phyloP scores from a whole-genome alignment of 495 filamentous ascomycete species.

The Choiromyces venosus region DNA sequence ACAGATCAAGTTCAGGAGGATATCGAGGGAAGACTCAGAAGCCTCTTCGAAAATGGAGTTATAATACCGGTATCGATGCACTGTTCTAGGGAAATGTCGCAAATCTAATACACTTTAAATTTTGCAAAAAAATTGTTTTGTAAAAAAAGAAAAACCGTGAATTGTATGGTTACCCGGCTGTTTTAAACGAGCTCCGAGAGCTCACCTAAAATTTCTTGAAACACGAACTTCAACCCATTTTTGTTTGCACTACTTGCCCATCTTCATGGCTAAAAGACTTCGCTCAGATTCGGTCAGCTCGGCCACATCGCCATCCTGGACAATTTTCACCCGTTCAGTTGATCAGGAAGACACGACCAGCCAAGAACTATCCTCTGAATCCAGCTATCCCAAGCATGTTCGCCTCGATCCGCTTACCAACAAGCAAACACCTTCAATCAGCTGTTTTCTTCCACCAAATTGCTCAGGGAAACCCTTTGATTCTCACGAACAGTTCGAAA shows the following conservation, averaged over 20 bases:
- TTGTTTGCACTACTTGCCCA: neutral
- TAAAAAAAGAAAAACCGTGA: neutral
- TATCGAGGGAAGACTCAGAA: slow-evolving; percentile 25
- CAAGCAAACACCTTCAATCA: slow-evolving; percentile 20
- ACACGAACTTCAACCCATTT: neutral
- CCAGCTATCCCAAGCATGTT: slow-evolving; percentile 28
- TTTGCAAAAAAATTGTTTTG: neutral
- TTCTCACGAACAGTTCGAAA: slow-evolving; percentile 76
- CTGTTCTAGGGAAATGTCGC: neutral
- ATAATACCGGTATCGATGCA: neutral
- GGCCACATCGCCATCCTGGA: slow-evolving; percentile 13
- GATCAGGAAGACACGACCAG: slow-evolving; percentile 16
- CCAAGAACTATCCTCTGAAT: slow-evolving; percentile 22
- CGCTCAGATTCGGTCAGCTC: slow-evolving; percentile 32
- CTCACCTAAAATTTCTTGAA: neutral
- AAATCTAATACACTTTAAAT: neutral
- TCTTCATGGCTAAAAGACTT: slow-evolving; percentile 18
- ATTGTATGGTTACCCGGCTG: neutral
- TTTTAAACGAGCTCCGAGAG: neutral
- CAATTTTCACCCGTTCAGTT: slow-evolving; percentile 20
- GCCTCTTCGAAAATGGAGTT: neutral
- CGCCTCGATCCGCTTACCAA: neutral
- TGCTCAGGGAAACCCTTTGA: slow-evolving; percentile 50
- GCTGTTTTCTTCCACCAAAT: slow-evolving; percentile 30
- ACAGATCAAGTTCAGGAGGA: slow-evolving; percentile 51